Evolutionary conservation across 345 rosid genomes (phyloP), one percentile per base, ranked within the genome.

Genomic region (Carallia brachiata): DNA sequence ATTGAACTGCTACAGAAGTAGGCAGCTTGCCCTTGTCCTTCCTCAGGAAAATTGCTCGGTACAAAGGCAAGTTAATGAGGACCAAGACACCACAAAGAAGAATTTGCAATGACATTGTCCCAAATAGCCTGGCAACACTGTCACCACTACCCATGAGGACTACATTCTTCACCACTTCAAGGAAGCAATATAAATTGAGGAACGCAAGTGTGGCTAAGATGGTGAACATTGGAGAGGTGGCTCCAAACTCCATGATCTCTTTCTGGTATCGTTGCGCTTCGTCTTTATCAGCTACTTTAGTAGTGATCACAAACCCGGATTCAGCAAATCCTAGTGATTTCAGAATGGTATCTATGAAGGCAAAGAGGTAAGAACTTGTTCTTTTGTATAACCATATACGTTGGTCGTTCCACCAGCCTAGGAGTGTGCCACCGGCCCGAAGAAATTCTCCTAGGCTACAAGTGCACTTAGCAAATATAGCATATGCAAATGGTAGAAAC

Each of bases 351-450:
- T 91, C 90, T 0, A 70, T 59, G 80, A 83, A 78, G 52, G 88
- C 94, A 23, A 89, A 86, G 17, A 91, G 75, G 73, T 82, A 89
- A 16, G 97, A 80, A 72, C 82, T 85, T 39, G 93, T 87, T 78
- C 98, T 82, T 72, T 83, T 87, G 39, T 84, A 93, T 55, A 90
- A 82, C 92, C 94, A 89, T 44, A 84, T 83, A 66, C 94, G 72
- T 76, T 85, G 92, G 1, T 87, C 90, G 40, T 89, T 88, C 91
- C 92, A 87, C 97, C 94, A 89, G 27, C 91, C 91, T 8, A 39
- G 80, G 32, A 83, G 19, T 7, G 97, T 89, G 58, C 97, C 94
- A 28, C 82, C 89, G 15, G 75, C 72, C 82, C 69, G 56, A 40
- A 88, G 66, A 65, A 84, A 84, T 71, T 91, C 98, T 0, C 30